Evolutionary conservation across 306 rosid genomes (phyloP).

Genomic region (Bauhinia variegata): DNA sequence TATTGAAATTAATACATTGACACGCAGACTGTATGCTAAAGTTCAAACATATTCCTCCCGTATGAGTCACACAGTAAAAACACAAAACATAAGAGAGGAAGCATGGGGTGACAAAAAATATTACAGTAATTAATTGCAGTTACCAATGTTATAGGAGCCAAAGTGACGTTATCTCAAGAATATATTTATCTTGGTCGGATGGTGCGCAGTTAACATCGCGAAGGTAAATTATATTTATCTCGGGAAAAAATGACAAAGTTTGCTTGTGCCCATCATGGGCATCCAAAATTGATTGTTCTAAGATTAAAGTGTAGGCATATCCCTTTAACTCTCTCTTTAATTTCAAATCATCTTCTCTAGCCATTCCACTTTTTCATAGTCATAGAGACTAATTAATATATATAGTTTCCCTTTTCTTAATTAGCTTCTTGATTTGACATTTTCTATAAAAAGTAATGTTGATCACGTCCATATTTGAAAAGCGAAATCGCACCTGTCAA

Average conservation of each 20-base stretch:
- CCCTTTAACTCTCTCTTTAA: constrained; percentile 10
- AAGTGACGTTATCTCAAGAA: constrained; percentile 1
- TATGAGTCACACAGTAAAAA: too few species aligned
- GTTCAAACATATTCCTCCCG: too few species aligned
- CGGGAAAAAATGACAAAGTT: constrained; percentile 28
- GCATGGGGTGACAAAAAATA: too few species aligned
- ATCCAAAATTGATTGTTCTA: constrained; percentile 35
- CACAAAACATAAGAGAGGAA: too few species aligned
- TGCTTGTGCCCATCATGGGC: constrained; percentile 47
- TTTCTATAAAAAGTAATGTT: constrained; percentile 27
- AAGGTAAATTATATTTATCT: constrained; percentile 21
- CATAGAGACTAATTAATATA: constrained; percentile 24
- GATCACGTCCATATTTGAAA: constrained; percentile 18
- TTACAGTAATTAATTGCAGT: too few species aligned
- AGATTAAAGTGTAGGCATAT: constrained; percentile 22
- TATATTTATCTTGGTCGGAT: constrained; percentile 11
- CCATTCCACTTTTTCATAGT: constrained; percentile 35
- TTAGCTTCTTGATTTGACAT: constrained; percentile 35
- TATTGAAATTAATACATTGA: too few species aligned
- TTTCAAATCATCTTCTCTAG: constrained; percentile 7
- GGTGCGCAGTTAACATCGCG: constrained; percentile 35
- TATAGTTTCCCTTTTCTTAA: constrained; percentile 33
- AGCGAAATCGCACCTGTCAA: constrained; percentile 35
- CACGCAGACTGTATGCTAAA: too few species aligned
- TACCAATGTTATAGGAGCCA: too few species aligned